phyloP scores from a whole-genome alignment of 768 basidiomycete species.

The Kwoniella dejecticola region DNA sequence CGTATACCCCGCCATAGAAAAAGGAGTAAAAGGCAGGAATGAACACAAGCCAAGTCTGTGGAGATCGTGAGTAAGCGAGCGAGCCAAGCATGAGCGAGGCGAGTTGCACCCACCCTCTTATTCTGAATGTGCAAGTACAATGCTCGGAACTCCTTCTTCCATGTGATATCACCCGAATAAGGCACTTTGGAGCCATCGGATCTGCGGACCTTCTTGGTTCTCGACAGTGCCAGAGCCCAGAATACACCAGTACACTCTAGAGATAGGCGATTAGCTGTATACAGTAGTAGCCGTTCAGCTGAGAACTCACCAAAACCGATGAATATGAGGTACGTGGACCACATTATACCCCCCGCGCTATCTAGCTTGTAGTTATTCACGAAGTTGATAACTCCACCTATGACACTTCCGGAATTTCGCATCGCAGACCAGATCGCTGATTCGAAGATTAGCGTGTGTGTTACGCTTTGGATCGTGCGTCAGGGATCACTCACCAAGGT shows the following conservation, averaged over 20 bases:
- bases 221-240: constrained; percentile 14
- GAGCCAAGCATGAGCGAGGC: not conserved
- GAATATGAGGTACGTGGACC: constrained; percentile 28
- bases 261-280: not conserved
- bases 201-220: constrained; percentile 22
- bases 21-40: constrained; percentile 24
- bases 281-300: not conserved
- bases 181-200: constrained; percentile 20
- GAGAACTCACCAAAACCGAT: constrained; percentile 16
- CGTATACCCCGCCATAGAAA: constrained; percentile 27
- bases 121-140: constrained; percentile 20
- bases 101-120: not conserved
- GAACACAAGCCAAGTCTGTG: constrained; percentile 22
- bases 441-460: not conserved
- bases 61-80: not conserved
- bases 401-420: constrained; percentile 17
- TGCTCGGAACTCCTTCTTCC: constrained; percentile 20
- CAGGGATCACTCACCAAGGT: constrained; percentile 6
- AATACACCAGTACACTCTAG: constrained; percentile 17
- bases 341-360: constrained; percentile 17
- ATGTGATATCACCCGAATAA: constrained; percentile 13
- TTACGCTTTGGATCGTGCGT: too few relatives aligned
- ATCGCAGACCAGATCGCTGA: constrained; percentile 19
- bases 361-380: constrained; percentile 8
- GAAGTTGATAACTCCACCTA: constrained; percentile 21